Evolutionary conservation across 1,284 basidiomycete genomes (phyloP), one percentile per base, ranked within the genome.

Genomic region (Kalmanozyma brasiliensis): DNA sequence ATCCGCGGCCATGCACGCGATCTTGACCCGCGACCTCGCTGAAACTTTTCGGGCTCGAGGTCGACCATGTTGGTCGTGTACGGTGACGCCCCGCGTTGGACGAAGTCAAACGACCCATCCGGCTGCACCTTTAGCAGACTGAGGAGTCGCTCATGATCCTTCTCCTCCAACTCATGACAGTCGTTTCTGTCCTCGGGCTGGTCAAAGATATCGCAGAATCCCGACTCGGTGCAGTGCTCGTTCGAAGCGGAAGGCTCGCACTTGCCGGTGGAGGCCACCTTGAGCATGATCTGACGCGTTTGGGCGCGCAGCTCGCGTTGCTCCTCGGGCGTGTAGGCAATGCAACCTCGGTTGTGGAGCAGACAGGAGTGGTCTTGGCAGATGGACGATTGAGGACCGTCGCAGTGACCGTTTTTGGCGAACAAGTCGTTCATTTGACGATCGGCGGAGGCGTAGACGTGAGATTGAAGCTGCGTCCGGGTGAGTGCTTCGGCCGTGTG

Each of bases 151-250:
- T 6, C 10, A 19, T 29, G 37, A 9, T 62, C 52, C 2, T 36
- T 7, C 7, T 17, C 2, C 3, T 33, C 11, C 23, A 55, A 29
- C 13, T 0, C 3, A 0, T 37, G n/a, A 33, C 52, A 62, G n/a
- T 37, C 19, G 3, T 30, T 26, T 11, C 4, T n/a, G n/a, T 9
- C 26, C 4, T 8, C 34, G 10, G 3, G 1, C 13, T 22, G 13
- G 3, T 61, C 41, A 30, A 49, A 61, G n/a, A 41, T 8, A n/a
- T 53, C 47, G 47, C 58, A 61, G 47, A 40, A 61, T 29, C 52
- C 52, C 16, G 16, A 10, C 9, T 26, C 3, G 23, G 22, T 46
- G 48, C 59, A 62, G 24, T 20, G 52, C 4, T 30, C 24, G 20
- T 59, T 51, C 16, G 22, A 13, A 16, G 22, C 8, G 3, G 34